A percentile compares a stretch with the other conserved stretches of the same genome.
Conservation (phyloP, 2,329 filamentous ascomycete genomes). For the Septoria petroselini region DNA sequence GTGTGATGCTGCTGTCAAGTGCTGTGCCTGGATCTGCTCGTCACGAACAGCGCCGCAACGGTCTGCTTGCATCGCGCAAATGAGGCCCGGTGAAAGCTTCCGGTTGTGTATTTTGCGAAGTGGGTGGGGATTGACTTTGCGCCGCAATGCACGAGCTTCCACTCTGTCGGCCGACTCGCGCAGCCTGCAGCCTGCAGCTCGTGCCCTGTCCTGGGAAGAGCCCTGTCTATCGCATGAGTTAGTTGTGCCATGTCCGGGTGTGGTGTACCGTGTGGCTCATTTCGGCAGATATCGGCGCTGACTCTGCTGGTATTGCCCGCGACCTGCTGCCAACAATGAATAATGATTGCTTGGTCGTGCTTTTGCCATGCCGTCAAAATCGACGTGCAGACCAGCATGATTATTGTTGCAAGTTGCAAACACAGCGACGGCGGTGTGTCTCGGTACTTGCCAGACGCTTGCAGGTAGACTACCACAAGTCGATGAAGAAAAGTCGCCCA, state of each 20-base stretch:
- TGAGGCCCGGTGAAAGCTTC: not conserved
- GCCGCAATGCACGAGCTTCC: slow-evolving; percentile 1
- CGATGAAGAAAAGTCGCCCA: not conserved
- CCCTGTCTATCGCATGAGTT: not conserved
- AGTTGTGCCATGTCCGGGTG: not conserved
- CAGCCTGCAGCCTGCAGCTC: not conserved
- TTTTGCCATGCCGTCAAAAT: too few relatives aligned
- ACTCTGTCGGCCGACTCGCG: not conserved
- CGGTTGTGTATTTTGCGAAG: too few relatives aligned
- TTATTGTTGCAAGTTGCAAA: too few relatives aligned
- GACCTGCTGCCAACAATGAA: too few relatives aligned
- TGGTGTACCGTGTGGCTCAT: not conserved
- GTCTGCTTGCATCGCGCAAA: not conserved
- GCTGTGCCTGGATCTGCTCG: not conserved
- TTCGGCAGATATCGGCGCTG: not conserved
- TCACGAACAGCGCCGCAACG: not conserved
- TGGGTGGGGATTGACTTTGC: slow-evolving; percentile 3
- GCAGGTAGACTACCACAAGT: not conserved
- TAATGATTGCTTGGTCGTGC: too few relatives aligned
- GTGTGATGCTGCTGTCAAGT: not conserved
- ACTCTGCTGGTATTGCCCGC: not conserved
- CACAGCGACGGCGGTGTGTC: too few relatives aligned
- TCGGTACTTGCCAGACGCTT: not conserved
- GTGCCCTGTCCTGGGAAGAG: not conserved
- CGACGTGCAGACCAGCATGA: too few relatives aligned